These are phyloP conservation scores for Aspergillus affinis DNA, from an alignment of 495 filamentous ascomycete genomes.

Conservation along the genomic window DNA sequence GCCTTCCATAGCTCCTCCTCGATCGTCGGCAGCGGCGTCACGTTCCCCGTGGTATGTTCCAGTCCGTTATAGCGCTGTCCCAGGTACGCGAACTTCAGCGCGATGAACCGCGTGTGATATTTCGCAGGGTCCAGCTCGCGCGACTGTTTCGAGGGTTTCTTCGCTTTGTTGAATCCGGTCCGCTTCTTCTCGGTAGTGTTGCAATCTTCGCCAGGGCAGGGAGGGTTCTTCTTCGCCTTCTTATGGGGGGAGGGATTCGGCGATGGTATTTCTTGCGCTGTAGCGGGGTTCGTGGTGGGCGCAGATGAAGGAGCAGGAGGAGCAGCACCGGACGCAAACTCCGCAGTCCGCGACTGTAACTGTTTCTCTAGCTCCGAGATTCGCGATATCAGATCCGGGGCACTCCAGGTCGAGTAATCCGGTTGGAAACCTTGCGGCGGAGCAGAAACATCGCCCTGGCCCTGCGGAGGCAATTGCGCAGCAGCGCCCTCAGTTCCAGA, in stretches of 20 bases:
- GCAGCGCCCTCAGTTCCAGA: conserved; percentile 5
- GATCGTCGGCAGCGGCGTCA: conserved; percentile 71
- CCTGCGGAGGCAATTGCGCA: conserved; percentile 4
- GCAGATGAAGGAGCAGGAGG: conserved; percentile 9
- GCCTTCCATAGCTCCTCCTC: conserved; percentile 94
- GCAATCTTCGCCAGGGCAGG: conserved; percentile 20
- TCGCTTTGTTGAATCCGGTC: no score
- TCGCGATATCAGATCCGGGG: conserved; percentile 61
- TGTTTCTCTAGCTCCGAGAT: conserved; percentile 65
- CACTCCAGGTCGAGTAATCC: conserved; percentile 63
- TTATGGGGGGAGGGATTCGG: background rate
- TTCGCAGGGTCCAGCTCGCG: conserved; percentile 71
- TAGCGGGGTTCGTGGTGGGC: conserved; percentile 3
- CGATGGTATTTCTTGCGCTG: conserved; percentile 2
- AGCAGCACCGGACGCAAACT: conserved; percentile 28
- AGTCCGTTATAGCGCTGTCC: conserved; percentile 89
- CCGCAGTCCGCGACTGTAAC: conserved; percentile 47
- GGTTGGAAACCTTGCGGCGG: conserved; percentile 15
- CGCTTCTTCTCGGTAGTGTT: no score
- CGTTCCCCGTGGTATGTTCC: conserved; percentile 70
- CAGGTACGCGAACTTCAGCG: conserved; percentile 91
- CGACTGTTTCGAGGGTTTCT: conserved; percentile 33
- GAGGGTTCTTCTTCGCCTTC: conserved; percentile 5
- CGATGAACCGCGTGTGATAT: conserved; percentile 80
- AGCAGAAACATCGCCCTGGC: no score